Evolutionary conservation across 768 basidiomycete species (phyloP).

Genomic region (Leccinum variicolor): DNA sequence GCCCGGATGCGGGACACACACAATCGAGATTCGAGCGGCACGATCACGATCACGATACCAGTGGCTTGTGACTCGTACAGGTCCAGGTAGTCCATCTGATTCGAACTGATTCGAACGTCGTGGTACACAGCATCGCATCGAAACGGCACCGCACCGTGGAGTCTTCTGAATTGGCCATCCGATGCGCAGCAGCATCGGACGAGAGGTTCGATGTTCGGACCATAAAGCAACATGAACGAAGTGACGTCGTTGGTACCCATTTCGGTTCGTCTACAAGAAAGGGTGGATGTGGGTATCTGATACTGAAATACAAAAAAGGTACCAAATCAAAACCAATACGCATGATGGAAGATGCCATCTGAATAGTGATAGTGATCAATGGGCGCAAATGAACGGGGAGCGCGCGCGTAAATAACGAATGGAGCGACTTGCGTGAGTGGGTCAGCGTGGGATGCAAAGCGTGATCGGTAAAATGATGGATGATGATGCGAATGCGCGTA

Average conservation of each 20-base stretch:
- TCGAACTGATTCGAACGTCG: background rate
- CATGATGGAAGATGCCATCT: background rate
- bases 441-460: constrained; percentile 2
- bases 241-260: background rate
- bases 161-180: background rate
- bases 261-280: constrained; percentile 4
- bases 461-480: constrained; percentile 2
- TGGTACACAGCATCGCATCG: background rate
- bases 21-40: background rate
- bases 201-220: background rate
- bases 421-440: background rate
- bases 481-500: background rate
- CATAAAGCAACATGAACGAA: background rate
- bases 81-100: background rate
- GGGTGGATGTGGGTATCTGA: background rate
- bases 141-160: background rate
- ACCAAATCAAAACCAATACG: background rate
- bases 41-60: background rate
- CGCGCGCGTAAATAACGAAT: background rate
- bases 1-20: background rate
- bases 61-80: background rate
- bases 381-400: background rate
- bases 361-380: background rate
- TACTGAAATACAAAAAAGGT: background rate
- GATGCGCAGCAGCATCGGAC: background rate